Evolutionary conservation across 345 rosid species (phyloP).

Genomic region (Eucalyptus erythrocorys): DNA sequence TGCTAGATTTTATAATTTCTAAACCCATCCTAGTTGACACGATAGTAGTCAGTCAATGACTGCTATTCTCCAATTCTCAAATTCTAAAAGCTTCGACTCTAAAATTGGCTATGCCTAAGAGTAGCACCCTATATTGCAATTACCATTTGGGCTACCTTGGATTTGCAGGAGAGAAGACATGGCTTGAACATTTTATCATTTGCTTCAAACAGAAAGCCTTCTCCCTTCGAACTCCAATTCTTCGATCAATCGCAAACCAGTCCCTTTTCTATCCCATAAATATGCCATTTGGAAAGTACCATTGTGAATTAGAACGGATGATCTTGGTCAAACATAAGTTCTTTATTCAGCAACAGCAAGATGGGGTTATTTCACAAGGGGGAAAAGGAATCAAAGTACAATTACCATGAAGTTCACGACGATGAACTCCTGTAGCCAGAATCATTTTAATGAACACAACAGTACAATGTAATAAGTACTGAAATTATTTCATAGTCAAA

Average conservation of each 20-base stretch:
- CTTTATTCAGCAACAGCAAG: background rate
- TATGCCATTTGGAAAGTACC: background rate
- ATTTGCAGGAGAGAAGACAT: background rate
- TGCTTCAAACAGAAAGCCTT: background rate
- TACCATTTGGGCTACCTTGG: background rate
- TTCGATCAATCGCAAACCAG: background rate
- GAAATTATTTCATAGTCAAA: background rate
- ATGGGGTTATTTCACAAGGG: background rate
- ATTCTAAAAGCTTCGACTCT: background rate
- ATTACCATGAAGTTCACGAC: background rate
- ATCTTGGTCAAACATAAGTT: background rate
- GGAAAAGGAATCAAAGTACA: background rate
- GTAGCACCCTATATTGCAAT: background rate
- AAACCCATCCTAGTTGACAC: background rate
- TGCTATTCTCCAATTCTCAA: background rate
- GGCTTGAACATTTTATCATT: background rate
- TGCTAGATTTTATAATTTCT: background rate
- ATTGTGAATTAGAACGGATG: background rate
- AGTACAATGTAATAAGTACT: background rate
- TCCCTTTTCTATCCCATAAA: background rate
- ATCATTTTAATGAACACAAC: background rate
- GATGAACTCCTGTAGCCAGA: background rate
- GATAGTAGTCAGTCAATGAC: background rate
- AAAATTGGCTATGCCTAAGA: background rate
- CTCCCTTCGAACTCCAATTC: background rate